Conservation (phyloP, 257 asterid species). For the Parsonsia alboflavescens region DNA sequence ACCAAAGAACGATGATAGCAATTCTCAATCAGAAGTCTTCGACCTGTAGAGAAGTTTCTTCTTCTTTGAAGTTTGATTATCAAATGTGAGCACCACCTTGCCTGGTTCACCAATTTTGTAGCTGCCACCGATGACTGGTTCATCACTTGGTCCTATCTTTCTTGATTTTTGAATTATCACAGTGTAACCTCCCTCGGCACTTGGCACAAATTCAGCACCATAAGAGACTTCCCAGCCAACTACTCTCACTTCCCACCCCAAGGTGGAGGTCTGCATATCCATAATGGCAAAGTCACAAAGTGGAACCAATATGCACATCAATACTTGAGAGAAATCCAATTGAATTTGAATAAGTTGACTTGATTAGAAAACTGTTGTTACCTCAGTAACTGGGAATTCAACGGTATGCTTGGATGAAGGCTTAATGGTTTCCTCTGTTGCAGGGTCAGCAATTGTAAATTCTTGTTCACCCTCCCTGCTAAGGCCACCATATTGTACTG, state of each 20-base stretch:
- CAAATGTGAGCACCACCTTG: slow-evolving; percentile 72
- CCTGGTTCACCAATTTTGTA: slow-evolving; percentile 68
- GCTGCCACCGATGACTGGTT: slow-evolving; percentile 56
- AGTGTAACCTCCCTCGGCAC: slow-evolving; percentile 76
- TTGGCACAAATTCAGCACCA: slow-evolving; percentile 85
- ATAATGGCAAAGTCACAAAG: background rate
- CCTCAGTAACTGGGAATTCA: slow-evolving; percentile 85
- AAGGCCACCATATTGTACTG: slow-evolving; percentile 87
- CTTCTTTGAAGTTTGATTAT: slow-evolving; percentile 84
- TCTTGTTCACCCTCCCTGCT: slow-evolving; percentile 73
- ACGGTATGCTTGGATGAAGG: slow-evolving; percentile 64
- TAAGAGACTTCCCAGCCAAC: slow-evolving; percentile 77
- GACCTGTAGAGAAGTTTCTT: slow-evolving; percentile 88
- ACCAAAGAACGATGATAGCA: background rate
- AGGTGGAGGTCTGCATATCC: slow-evolving; percentile 46
- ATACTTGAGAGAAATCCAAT: background rate
- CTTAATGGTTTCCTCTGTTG: slow-evolving; percentile 70
- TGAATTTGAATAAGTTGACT: too few species aligned
- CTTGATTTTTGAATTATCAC: slow-evolving; percentile 70
- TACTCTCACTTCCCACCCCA: slow-evolving; percentile 87
- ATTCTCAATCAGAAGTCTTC: slow-evolving; percentile 61
- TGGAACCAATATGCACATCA: background rate
- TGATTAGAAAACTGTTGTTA: slow-evolving; percentile 12
- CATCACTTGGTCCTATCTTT: slow-evolving; percentile 58
- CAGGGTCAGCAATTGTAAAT: slow-evolving; percentile 62